phyloP scores from a whole-genome alignment of 805 yeast genomes.

The Ogataea populi-albae region DNA sequence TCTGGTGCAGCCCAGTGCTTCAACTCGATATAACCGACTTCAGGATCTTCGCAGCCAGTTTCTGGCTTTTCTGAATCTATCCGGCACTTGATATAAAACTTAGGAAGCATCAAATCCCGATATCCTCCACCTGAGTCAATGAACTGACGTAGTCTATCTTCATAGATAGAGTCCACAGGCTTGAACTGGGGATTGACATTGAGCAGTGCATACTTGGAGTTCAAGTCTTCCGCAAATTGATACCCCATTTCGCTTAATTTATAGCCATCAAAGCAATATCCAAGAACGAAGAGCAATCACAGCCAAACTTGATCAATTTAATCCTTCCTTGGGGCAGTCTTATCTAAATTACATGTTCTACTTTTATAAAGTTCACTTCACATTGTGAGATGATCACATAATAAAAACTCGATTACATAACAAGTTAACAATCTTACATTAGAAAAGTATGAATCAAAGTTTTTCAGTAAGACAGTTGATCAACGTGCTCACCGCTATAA shows the following conservation, averaged over 20 bases:
- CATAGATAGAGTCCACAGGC: conserved; percentile 72
- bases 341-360: too few relatives aligned
- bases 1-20: conserved; percentile 74
- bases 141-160: conserved; percentile 72
- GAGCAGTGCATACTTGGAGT: conserved; percentile 35
- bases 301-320: too few relatives aligned
- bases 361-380: too few relatives aligned
- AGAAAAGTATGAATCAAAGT: conserved; percentile 1
- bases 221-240: conserved; percentile 3
- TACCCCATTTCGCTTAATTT: too few relatives aligned
- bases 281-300: too few relatives aligned
- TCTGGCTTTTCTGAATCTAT: conserved; percentile 38
- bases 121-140: conserved; percentile 73
- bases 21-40: conserved; percentile 49
- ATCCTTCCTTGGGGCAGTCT: too few relatives aligned
- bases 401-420: too few relatives aligned
- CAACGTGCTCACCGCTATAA: conserved; percentile 1
- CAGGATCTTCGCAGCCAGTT: conserved; percentile 23
- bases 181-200: conserved; percentile 64
- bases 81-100: conserved; percentile 66
- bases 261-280: too few relatives aligned
- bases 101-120: conserved; percentile 68
- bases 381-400: too few relatives aligned
- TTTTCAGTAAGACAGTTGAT: too few relatives aligned
- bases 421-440: too few relatives aligned